Percentiles rank a stretch among this genome's conserved stretches.
These are phyloP conservation scores for Oryza brachyantha DNA, from an alignment of 176 grass and related monocot genomes.

Conservation along the genomic window DNA sequence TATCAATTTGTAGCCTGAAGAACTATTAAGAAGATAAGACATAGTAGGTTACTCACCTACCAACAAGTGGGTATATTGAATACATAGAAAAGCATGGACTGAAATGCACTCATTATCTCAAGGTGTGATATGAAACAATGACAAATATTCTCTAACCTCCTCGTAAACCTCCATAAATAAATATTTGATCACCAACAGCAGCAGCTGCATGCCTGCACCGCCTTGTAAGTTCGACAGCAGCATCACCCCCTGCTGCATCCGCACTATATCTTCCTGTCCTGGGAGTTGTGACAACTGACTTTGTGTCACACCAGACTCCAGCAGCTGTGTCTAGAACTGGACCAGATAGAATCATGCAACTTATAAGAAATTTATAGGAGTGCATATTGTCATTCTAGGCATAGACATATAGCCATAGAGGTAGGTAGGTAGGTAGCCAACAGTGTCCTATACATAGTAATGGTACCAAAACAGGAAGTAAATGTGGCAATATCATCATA, in stretches of 20 bases:
- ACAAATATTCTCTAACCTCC: slow-evolving; percentile 60
- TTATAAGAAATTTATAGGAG: background rate
- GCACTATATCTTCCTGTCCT: slow-evolving; percentile 89
- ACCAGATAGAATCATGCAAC: slow-evolving; percentile 29
- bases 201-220: slow-evolving; percentile 95
- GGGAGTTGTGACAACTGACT: slow-evolving; percentile 89
- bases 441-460: slow-evolving; percentile 9
- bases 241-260: slow-evolving; percentile 95
- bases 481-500: background rate
- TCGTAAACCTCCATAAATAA: slow-evolving; percentile 92
- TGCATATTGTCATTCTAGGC: background rate
- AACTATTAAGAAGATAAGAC: background rate
- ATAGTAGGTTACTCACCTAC: background rate
- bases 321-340: slow-evolving; percentile 97
- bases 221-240: slow-evolving; percentile 83
- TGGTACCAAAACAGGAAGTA: background rate
- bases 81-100: background rate
- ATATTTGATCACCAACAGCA: slow-evolving; percentile 93
- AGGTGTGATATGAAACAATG: background rate
- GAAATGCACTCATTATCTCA: background rate
- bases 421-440: too few species aligned
- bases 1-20: background rate
- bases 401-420: background rate
- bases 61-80: background rate
- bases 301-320: slow-evolving; percentile 98